phyloP scores from a whole-genome alignment of 495 filamentous ascomycete genomes.

The Trichoderma reesei region DNA sequence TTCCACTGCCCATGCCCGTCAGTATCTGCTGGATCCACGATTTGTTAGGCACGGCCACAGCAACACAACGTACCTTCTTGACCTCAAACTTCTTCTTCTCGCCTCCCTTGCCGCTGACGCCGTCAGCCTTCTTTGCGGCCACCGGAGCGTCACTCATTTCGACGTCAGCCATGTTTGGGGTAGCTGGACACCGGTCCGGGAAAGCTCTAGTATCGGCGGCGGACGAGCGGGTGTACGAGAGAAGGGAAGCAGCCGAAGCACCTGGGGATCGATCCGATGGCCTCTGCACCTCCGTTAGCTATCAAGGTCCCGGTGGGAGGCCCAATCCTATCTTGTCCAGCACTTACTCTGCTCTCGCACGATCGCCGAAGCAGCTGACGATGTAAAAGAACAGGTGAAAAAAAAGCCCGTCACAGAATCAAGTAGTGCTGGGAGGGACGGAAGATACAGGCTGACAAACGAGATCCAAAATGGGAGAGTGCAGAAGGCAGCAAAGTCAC shows the following conservation, averaged over 20 bases:
- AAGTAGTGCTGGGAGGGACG: too few species aligned
- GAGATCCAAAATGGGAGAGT: too few species aligned
- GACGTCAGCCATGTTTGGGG: constrained; percentile 75
- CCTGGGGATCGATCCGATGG: background rate
- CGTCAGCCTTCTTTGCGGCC: constrained; percentile 44
- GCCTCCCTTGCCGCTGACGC: constrained; percentile 39
- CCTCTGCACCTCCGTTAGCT: too few species aligned
- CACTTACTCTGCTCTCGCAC: too few species aligned
- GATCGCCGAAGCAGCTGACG: too few species aligned
- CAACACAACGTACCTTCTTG: constrained; percentile 66
- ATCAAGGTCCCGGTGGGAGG: background rate
- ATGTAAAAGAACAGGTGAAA: too few species aligned
- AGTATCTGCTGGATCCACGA: background rate
- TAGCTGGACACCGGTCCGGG: background rate
- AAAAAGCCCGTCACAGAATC: too few species aligned
- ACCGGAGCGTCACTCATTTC: constrained; percentile 89
- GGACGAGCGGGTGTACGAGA: background rate
- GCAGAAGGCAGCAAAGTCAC: too few species aligned
- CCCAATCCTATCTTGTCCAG: background rate
- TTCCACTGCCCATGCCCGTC: constrained; percentile 65
- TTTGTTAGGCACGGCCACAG: background rate
- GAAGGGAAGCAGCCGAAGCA: background rate
- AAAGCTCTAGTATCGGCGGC: background rate
- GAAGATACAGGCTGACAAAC: too few species aligned
- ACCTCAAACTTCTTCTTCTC: constrained; percentile 96